These are phyloP conservation scores for Tolypocladium inflatum DNA, from an alignment of 2,329 filamentous ascomycete genomes.

Conservation along the genomic window DNA sequence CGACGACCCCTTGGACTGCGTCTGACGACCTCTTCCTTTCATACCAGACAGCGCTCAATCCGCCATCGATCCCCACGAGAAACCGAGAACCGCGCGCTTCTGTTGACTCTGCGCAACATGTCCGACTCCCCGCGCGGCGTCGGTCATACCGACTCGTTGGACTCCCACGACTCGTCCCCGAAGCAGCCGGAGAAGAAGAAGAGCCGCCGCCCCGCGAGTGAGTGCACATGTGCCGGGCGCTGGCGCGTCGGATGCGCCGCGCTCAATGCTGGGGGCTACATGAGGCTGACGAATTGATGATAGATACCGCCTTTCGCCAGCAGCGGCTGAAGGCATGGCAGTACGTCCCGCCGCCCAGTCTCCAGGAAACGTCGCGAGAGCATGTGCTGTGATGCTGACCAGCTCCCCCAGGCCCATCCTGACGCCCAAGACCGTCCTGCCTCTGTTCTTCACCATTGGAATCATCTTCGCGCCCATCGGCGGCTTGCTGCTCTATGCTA, in stretches of 20 bases:
- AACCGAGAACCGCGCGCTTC: background rate
- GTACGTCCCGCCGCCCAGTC: conserved; percentile 41
- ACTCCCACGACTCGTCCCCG: conserved; percentile 41
- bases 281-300: conserved; percentile 10
- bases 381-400: background rate
- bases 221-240: conserved; percentile 26
- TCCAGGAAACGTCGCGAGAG: background rate
- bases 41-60: background rate
- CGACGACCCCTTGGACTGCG: background rate
- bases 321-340: conserved; percentile 98
- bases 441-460: conserved; percentile 83
- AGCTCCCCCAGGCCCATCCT: conserved; percentile 65
- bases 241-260: background rate
- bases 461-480: conserved; percentile 92
- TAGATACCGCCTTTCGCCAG: conserved; percentile 94
- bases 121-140: conserved; percentile 35
- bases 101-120: conserved; percentile 22
- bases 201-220: conserved; percentile 85
- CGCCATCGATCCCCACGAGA: background rate
- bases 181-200: conserved; percentile 68
- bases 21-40: background rate
- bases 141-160: conserved; percentile 42
- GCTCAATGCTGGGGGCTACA: conserved; percentile 1
- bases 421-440: conserved; percentile 86
- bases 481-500: conserved; percentile 77